phyloP scores from a whole-genome alignment of 2,329 filamentous ascomycete species.

The Rutstroemia sydowiana region DNA sequence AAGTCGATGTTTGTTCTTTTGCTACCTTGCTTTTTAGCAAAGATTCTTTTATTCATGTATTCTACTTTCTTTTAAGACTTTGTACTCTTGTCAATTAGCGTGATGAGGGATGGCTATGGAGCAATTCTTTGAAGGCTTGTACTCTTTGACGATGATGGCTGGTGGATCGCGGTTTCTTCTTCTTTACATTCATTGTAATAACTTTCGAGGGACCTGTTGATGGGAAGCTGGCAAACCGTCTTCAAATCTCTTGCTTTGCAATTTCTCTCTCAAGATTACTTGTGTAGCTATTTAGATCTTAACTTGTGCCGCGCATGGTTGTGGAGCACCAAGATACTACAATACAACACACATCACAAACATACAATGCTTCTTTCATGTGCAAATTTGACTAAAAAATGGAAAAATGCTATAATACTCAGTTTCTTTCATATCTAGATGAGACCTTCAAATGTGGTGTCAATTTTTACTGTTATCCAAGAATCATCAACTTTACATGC shows the following conservation, averaged over 20 bases:
- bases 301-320: constrained; percentile 24
- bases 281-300: constrained; percentile 11
- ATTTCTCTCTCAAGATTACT: constrained; percentile 11
- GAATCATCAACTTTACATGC: no score
- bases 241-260: constrained; percentile 17
- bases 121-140: constrained; percentile 14
- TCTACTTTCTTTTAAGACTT: constrained; percentile 24
- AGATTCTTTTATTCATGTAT: constrained; percentile 26
- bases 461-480: no score
- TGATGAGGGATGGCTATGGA: constrained; percentile 26
- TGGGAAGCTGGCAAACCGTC: constrained; percentile 27
- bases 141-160: constrained; percentile 8
- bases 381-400: not conserved
- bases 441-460: no score
- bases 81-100: constrained; percentile 28
- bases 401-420: no score
- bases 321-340: constrained; percentile 9
- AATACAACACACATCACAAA: constrained; percentile 1
- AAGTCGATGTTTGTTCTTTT: constrained; percentile 27
- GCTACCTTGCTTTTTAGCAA: constrained; percentile 3
- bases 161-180: constrained; percentile 16
- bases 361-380: not conserved
- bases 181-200: constrained; percentile 31
- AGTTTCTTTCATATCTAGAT: no score
- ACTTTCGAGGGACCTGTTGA: constrained; percentile 6